phyloP scores from a whole-genome alignment of 2,329 filamentous ascomycete species.

The Malbranchea zuffiana region DNA sequence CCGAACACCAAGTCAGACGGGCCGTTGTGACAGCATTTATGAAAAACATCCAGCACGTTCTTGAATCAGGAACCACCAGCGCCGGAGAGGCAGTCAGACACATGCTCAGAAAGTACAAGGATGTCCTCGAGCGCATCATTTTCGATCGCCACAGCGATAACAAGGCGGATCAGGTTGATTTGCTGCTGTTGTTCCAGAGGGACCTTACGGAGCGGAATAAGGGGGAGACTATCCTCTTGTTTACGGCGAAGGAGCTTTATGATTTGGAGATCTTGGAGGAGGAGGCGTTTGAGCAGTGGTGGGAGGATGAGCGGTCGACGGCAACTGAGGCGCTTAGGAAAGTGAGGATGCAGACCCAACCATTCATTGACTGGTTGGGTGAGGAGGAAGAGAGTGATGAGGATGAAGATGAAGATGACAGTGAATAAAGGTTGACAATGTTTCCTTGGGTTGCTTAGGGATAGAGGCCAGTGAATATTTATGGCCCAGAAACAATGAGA shows the following conservation, averaged over 20 bases:
- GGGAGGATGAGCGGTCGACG: conserved; percentile 60
- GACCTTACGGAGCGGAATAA: conserved; percentile 58
- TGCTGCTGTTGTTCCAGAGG: conserved; percentile 69
- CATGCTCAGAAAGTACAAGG: conserved; percentile 53
- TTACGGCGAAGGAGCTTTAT: conserved; percentile 73
- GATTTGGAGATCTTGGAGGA: conserved; percentile 76
- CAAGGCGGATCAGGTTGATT: conserved; percentile 68
- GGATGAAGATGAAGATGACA: conserved; percentile 53
- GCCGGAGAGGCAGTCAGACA: conserved; percentile 54
- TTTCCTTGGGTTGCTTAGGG: no score
- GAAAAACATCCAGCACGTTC: conserved; percentile 64
- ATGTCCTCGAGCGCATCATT: conserved; percentile 48
- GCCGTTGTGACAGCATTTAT: conserved; percentile 79
- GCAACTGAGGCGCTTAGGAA: conserved; percentile 57
- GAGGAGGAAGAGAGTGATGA: conserved; percentile 61
- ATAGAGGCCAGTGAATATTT: no score
- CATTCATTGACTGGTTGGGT: conserved; percentile 74
- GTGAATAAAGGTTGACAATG: no score
- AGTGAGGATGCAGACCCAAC: conserved; percentile 62
- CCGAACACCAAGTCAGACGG: conserved; percentile 74
- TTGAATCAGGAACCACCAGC: conserved; percentile 46
- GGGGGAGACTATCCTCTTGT: conserved; percentile 59
- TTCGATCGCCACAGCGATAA: conserved; percentile 43
- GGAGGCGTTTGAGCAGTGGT: conserved; percentile 81
- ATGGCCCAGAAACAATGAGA: no score